Evolutionary conservation across 331 rosid species (phyloP), one percentile per base, ranked within the genome.

Genomic region (Arachis monticola): DNA sequence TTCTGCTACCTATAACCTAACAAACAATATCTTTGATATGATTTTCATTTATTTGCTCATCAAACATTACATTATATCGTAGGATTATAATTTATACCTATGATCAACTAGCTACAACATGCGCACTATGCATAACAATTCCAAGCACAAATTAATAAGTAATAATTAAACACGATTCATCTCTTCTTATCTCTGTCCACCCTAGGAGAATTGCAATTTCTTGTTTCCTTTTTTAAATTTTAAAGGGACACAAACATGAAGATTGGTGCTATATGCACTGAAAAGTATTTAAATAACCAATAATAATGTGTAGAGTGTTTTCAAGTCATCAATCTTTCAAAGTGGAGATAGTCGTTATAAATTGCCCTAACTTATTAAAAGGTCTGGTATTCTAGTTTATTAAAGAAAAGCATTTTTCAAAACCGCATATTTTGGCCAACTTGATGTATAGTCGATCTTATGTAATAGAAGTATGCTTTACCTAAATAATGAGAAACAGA

Each of bases 1-100:
- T 6, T 46, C 2, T 73, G 64, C 73, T 77, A 60, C 76, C 76
- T 60, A 77, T 32, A 60, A 72, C 82, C 72, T 81, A 77, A 60
- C 80, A 82, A 67, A 73, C 10, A 40, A 73, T 67, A 73, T 67
- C 73, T 66, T 82, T 11, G 27, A 45, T 35, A 46, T 9, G 78
- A 76, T 77, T 47, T 64, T 9, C 71, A 70, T 77, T 47, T 60
- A 57, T 75, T 7, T 11, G 45, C 56, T 47, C 48, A 10, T 47
- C 51, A 10, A 41, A 70, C 42, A 56, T 41, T 12, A 53, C 41
- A 38, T 38, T 64, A 10, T 64, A 62, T 74, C 30, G 22, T 7
- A 30, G 8, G 8, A 64, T 14, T 57, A 65, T 30, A 27, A 27
- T 47, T 5, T 10, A 7, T 11, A 41, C 68, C 79, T 13, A 42